Evolutionary conservation across 176 grass and related monocot genomes (phyloP), one percentile per base, ranked within the genome.

Genomic region (Tillandsia fasciculata): DNA sequence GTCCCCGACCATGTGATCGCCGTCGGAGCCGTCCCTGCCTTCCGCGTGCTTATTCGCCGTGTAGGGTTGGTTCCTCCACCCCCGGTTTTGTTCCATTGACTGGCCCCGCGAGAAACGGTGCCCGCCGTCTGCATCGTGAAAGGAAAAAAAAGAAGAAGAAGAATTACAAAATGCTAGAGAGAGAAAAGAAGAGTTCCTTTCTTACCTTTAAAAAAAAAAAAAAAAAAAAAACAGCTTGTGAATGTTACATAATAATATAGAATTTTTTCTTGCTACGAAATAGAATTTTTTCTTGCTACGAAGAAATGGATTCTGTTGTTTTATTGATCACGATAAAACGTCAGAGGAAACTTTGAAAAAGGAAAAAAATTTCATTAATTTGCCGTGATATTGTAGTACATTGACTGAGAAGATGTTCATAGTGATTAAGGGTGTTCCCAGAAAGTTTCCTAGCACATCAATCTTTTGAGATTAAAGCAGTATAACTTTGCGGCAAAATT

Each of bases 61-160:
- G 59, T 82, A 77, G 2, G 65, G 64, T 0, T 20, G 74, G 27
- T 77, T 88, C 67, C 79, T 83, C 70, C 85, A 75, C 12, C 77
- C 82, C 5, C 61, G 84, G 52, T 87, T 84, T 58, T 68, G 59
- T 12, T 86, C 75, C 61, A 78, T 63, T 12, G 81, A 63, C 56
- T 74, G 74, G 23, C 49, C 77, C 13, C 77, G 79, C 4, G 75
- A 50, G 54, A 61, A 77, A 17, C 29, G 75, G 66, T 69, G 75
- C 33, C 47, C 66, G 3, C 69, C 89, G 67, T 82, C 89, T 82
- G 82, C 63, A 71, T 72, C 70, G 64, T 81, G 27, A 67, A 75
- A 74, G 70, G 5, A 6, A 8, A 6, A 4, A 56, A n/a, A 70
- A 57, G n/a, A 29, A 6, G 0, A 56, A n/a, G 70, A 57, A 29